Evolutionary conservation across 208 protist genomes (phyloP).

Genomic region (Trypanosomatidae sp.): DNA sequence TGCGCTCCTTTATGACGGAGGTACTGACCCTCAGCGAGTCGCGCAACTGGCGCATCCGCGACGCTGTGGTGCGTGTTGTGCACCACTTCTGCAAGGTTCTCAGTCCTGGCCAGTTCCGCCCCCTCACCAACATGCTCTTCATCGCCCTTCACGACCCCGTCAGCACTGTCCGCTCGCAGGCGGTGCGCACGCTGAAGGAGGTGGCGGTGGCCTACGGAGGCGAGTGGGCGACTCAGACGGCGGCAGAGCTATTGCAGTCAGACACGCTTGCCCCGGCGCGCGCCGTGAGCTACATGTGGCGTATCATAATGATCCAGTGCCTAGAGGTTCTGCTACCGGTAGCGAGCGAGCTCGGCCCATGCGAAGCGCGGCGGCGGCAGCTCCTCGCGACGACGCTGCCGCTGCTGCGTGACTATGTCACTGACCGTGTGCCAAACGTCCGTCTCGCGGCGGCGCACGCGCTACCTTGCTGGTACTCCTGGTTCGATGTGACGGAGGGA

Average conservation of each 20-base stretch:
- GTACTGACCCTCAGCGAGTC: conserved; percentile 55
- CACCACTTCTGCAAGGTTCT: conserved; percentile 54
- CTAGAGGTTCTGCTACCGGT: conserved; percentile 62
- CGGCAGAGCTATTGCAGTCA: conserved; percentile 50
- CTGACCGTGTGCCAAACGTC: conserved; percentile 71
- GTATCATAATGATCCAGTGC: conserved; percentile 58
- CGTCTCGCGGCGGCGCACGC: conserved; percentile 54
- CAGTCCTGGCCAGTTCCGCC: conserved; percentile 42
- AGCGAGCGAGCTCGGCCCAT: conserved; percentile 34
- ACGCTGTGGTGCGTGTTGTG: conserved; percentile 45
- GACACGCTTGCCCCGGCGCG: conserved; percentile 38
- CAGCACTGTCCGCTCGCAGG: conserved; percentile 54
- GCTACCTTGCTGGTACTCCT: conserved; percentile 41
- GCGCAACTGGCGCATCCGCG: conserved; percentile 73
- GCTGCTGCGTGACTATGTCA: conserved; percentile 39
- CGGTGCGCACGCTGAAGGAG: conserved; percentile 42
- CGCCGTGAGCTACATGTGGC: conserved; percentile 42
- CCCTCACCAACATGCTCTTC: conserved; percentile 50
- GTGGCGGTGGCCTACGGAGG: conserved; percentile 55
- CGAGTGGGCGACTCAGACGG: conserved; percentile 58
- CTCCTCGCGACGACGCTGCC: conserved; percentile 47
- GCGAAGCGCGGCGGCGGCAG: conserved; percentile 46
- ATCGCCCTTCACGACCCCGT: conserved; percentile 64
- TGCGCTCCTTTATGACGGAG: conserved; percentile 33
- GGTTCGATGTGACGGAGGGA: conserved; percentile 33